phyloP scores from a whole-genome alignment of 805 yeast species.

The Candida ovalis region DNA sequence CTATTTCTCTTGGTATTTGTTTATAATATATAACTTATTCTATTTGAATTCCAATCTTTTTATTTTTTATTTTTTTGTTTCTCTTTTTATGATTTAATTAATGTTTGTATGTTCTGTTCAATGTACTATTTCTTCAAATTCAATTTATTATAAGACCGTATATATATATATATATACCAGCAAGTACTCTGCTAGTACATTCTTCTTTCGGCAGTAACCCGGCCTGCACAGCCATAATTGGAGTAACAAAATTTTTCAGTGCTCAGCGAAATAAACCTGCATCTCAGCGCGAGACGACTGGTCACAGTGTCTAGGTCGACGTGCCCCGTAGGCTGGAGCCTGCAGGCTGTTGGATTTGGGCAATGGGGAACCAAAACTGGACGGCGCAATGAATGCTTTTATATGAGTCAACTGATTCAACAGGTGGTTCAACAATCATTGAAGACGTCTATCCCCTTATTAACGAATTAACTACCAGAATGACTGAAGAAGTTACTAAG shows the following conservation, averaged over 20 bases:
- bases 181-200: neutral
- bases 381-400: too few relatives aligned
- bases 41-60: neutral
- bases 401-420: too few relatives aligned
- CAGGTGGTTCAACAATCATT: too few relatives aligned
- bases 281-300: neutral
- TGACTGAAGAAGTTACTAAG: slow-evolving; percentile 29
- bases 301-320: too few relatives aligned
- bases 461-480: slow-evolving; percentile 6
- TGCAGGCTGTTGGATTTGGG: too few relatives aligned
- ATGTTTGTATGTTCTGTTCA: too few relatives aligned
- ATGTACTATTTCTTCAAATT: too few relatives aligned
- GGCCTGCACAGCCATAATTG: neutral
- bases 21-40: neutral
- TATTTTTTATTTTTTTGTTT: neutral
- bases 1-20: neutral
- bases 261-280: too few relatives aligned
- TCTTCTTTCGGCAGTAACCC: neutral
- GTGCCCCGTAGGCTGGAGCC: too few relatives aligned
- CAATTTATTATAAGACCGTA: too few relatives aligned
- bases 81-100: neutral
- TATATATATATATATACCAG: neutral
- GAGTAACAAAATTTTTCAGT: neutral
- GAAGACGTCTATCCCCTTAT: too few relatives aligned
- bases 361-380: too few relatives aligned